Evolutionary conservation across 371 early-diverging fungal species (phyloP), one percentile per base, ranked within the genome.

Genomic region (Choanephora cucurbitarum): DNA sequence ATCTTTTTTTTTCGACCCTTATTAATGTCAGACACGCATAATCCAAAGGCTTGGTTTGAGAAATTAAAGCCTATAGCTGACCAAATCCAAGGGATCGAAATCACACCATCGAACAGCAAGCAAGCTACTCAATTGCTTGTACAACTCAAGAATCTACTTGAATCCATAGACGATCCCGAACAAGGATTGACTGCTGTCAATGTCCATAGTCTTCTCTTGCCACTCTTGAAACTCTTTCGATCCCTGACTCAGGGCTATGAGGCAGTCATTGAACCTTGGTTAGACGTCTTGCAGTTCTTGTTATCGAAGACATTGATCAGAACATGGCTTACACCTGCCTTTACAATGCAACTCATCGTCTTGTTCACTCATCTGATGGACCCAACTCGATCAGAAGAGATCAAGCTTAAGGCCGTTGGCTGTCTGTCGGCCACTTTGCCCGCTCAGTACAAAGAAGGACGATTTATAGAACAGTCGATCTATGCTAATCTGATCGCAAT

Each of bases 401-500:
- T 71, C 5, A 70, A 69, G 24, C 64, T 66, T 11, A 42, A 69
- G 1, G 57, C 70, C 5, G 51, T 82, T 3, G 37, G 50, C 23
- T 82, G 80, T 49, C 51, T 82, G 23, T 47, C 67, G 13, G 53
- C 67, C 9, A 49, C 62, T 15, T 47, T 75, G 39, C 77, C 77
- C 10, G 44, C 39, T 3, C 39, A 43, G 0, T 58, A 63, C n/a
- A 50, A 44, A 40, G 57, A 66, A 22, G 54, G 53, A 14, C 34
- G 55, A 43, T 37, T 52, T 41, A 52, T 57, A 17, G 34, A 49
- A 11, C 19, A 34, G n/a, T 52, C 52, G 5, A 40, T 55, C 37
- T 50, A 58, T 34, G 33, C 42, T 14, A n/a, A 22, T 18, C 32
- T 28, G 28, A 28, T 28, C 7, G 7, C 28, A 7, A 28, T 28